These are phyloP conservation scores for Salvia hispanica DNA, from an alignment of 257 asterid species.

Conservation along the genomic window DNA sequence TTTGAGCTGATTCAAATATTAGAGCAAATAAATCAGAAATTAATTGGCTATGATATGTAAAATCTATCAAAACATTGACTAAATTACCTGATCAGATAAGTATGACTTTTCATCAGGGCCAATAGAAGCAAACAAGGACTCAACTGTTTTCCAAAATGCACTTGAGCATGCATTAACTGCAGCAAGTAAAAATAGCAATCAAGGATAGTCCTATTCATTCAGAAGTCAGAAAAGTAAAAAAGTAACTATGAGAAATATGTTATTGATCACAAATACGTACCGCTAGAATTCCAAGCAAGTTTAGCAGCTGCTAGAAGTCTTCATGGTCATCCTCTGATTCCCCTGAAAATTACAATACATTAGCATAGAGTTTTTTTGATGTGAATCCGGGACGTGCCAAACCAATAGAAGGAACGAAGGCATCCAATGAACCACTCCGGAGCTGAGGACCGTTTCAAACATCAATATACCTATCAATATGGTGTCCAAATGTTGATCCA, in stretches of 20 bases:
- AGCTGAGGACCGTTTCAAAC: no score
- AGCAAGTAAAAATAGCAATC: constrained; percentile 27
- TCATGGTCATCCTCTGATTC: constrained; percentile 91
- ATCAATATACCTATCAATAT: no score
- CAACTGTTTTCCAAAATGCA: constrained; percentile 76
- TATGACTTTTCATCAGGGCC: constrained; percentile 58
- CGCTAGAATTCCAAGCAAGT: constrained; percentile 55
- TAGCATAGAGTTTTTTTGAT: constrained; percentile 24
- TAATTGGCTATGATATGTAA: constrained; percentile 22
- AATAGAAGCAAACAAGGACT: constrained; percentile 58
- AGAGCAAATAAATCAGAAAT: constrained; percentile 13
- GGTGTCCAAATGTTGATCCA: no score
- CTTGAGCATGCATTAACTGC: constrained; percentile 73
- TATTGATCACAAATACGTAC: constrained; percentile 45
- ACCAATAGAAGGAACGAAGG: no score
- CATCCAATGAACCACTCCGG: no score
- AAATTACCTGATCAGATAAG: constrained; percentile 63
- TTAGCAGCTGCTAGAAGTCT: constrained; percentile 73
- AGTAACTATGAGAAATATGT: constrained; percentile 15
- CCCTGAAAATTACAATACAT: constrained; percentile 52
- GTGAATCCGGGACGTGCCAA: no score
- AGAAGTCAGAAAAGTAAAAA: constrained; percentile 19
- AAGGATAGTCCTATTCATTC: constrained; percentile 14
- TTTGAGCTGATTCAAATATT: constrained; percentile 53
- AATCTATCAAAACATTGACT: constrained; percentile 26